phyloP scores from a whole-genome alignment of 2,329 filamentous ascomycete species.

The Colletotrichum viniferum region DNA sequence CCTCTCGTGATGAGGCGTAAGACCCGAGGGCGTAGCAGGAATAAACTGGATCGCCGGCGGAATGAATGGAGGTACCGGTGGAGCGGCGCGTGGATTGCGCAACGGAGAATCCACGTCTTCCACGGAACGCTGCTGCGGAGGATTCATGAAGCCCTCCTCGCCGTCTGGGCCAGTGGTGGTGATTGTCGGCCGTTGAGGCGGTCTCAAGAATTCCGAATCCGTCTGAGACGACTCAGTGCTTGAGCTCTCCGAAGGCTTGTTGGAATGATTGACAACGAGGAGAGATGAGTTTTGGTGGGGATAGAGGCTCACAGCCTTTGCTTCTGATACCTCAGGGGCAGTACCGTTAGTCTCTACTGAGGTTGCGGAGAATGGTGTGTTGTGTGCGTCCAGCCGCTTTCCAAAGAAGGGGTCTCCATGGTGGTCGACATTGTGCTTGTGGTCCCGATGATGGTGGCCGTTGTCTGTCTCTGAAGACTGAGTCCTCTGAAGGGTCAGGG shows the following conservation, averaged over 20 bases:
- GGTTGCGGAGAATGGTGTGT: conserved; percentile 65
- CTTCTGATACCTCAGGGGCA: conserved; percentile 67
- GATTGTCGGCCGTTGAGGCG: conserved; percentile 38
- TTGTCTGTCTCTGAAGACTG: conserved; percentile 40
- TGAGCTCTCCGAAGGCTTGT: conserved; percentile 51
- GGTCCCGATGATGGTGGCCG: conserved; percentile 27
- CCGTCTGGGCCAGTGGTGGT: conserved; percentile 43
- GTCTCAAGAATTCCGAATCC: conserved; percentile 26
- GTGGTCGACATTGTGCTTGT: conserved; percentile 48
- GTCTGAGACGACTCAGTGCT: conserved; percentile 40
- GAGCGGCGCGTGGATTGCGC: conserved; percentile 61
- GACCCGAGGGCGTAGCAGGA: conserved; percentile 65
- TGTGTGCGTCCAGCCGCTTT: conserved; percentile 57
- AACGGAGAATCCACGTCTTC: conserved; percentile 66
- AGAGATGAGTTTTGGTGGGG: conserved; percentile 69
- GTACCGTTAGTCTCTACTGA: conserved; percentile 67
- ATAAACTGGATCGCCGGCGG: conserved; percentile 62
- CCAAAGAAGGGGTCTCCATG: conserved; percentile 59
- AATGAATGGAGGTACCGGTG: conserved; percentile 55
- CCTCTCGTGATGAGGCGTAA: conserved; percentile 60
- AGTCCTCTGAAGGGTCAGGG: conserved; percentile 32
- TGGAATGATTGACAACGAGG: conserved; percentile 62
- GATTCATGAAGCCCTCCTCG: conserved; percentile 53
- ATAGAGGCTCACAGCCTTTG: conserved; percentile 65
- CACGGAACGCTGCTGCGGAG: conserved; percentile 51